Evolutionary conservation across 2,329 filamentous ascomycete genomes (phyloP), one percentile per base, ranked within the genome.

Genomic region (Monosporascus sp.): DNA sequence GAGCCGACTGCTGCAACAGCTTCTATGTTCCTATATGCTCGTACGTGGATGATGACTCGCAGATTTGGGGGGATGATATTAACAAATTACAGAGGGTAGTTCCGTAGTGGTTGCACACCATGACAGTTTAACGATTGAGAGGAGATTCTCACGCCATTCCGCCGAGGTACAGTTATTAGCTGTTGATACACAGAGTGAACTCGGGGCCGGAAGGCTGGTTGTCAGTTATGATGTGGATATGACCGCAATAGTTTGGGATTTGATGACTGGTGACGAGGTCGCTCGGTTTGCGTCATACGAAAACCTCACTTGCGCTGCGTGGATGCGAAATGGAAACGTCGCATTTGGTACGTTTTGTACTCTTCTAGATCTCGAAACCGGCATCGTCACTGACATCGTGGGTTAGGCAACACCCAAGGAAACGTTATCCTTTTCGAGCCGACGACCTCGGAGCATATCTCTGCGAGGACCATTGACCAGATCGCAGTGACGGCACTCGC

Each of bases 311-410:
- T 86, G 90, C 31, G 93, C 92, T 38, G 80, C 89, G 14, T 99
- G 94, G 90, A 97, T 99, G 92, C 83, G 87, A 45, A 97, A 97
- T 72, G 94, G 94, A 51, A 96, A 96, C 72, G 86, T 99, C 60
- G 93, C 90, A 38, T 97, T 97, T 76, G 94, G 93, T 97, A 78
- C 70, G 85, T 50, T 50, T 54, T n/a, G 46, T 56, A 58, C 49
- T 61, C 54, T 38, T 24, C 37, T 45, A 44, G 37, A 20, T 52
- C 17, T 52, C 22, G 51, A 58, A 18, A 39, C 52, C 24, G 49
- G 65, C 8, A 24, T 11, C 24, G 22, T 20, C 18, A 25, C 60
- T 63, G 60, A 61, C 62, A 63, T 48, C 47, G 41, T 5, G 52
- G 6, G 41, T 47, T 54, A 97, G 93, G 94, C 53, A 97, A 97